Conservation (phyloP, 2,329 filamentous ascomycete genomes). For the Aspergillus novoparasiticus region DNA sequence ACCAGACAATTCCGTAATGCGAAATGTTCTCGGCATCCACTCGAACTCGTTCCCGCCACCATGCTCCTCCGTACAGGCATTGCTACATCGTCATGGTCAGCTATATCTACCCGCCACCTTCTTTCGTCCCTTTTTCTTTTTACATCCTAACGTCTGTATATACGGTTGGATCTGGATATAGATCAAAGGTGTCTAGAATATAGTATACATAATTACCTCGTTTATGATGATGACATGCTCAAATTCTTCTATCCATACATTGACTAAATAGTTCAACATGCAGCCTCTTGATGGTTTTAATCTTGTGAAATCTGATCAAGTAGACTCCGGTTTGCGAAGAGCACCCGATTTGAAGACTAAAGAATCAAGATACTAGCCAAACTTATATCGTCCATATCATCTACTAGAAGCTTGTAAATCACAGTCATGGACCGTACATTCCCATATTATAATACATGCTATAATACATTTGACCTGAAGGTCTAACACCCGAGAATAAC, state of each 20-base stretch:
- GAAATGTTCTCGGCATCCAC: slow-evolving; percentile 8
- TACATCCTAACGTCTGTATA: slow-evolving; percentile 20
- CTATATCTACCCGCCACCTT: not conserved
- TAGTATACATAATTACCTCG: slow-evolving; percentile 15
- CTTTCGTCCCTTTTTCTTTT: slow-evolving; percentile 6
- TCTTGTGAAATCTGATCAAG: not conserved
- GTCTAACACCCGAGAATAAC: not conserved
- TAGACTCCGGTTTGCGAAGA: no score
- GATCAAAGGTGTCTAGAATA: slow-evolving; percentile 26
- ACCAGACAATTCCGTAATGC: slow-evolving; percentile 4
- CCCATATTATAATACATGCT: not conserved
- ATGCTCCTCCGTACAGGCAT: not conserved
- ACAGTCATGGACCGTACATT: not conserved
- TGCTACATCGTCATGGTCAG: not conserved
- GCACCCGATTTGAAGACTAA: no score
- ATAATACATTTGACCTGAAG: not conserved
- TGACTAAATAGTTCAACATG: not conserved
- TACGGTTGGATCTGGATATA: slow-evolving; percentile 28
- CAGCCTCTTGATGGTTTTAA: not conserved
- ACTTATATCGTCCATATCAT: not conserved
- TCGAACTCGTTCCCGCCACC: not conserved
- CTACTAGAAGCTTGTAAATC: not conserved
- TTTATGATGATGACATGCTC: not conserved
- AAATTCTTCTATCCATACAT: not conserved
- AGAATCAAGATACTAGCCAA: not conserved